Evolutionary conservation across 2,329 filamentous ascomycete species (phyloP).

Genomic region (Thelonectria blattea): DNA sequence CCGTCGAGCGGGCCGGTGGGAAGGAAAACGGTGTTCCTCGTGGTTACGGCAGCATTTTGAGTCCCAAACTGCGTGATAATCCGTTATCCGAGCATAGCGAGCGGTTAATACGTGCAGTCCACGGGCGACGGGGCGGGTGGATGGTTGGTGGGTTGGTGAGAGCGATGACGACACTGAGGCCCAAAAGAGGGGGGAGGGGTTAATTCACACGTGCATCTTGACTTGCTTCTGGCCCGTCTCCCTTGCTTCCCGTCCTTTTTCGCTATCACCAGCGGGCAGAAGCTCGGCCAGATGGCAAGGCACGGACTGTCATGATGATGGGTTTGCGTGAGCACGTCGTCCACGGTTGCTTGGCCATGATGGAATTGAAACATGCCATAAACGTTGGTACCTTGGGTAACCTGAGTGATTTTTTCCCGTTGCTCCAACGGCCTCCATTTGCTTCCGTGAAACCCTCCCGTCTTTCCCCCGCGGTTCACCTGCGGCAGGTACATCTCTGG

Average conservation of each 20-base stretch:
- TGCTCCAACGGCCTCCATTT: not conserved
- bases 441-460: constrained; percentile 1
- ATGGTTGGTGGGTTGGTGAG: constrained; percentile 6
- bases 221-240: not conserved
- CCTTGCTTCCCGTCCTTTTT: not conserved
- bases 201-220: constrained; percentile 14
- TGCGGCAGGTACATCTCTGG: constrained; percentile 3
- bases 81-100: constrained; percentile 9
- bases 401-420: constrained; percentile 19
- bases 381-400: too few relatives aligned
- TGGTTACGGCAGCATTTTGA: not conserved
- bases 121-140: constrained; percentile 16
- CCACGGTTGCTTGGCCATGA: not conserved
- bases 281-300: constrained; percentile 13
- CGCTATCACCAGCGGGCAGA: constrained; percentile 5
- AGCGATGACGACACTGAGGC: constrained; percentile 35
- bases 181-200: constrained; percentile 30
- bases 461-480: constrained; percentile 18
- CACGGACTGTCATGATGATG: not conserved
- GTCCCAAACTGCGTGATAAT: not conserved
- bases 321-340: constrained; percentile 1
- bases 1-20: constrained; percentile 29
- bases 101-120: constrained; percentile 11
- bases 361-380: constrained; percentile 8
- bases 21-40: constrained; percentile 19